A percentile compares a stretch with the other conserved stretches of the same genome.
Conservation (phyloP, 2,329 filamentous ascomycete species). For the Penicillium sp. region DNA sequence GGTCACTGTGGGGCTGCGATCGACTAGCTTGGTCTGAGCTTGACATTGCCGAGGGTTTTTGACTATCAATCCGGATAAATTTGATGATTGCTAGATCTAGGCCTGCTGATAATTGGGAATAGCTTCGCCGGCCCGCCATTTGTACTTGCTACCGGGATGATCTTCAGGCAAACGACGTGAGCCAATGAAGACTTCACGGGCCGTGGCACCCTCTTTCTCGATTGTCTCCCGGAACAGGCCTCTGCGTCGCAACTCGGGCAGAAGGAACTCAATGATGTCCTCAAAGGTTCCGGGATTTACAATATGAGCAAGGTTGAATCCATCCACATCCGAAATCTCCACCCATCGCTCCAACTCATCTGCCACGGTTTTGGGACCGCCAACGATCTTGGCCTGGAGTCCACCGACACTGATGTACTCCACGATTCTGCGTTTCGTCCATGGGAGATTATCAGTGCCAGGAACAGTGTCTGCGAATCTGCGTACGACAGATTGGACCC, state of each 20-base stretch:
- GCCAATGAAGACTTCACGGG: slow-evolving; percentile 7
- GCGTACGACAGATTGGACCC: slow-evolving; percentile 32
- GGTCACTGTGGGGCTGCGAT: neutral
- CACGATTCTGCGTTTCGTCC: slow-evolving; percentile 29
- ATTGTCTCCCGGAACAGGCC: neutral
- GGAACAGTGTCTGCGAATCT: slow-evolving; percentile 39
- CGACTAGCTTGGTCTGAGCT: neutral
- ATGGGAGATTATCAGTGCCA: slow-evolving; percentile 32
- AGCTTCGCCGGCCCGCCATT: slow-evolving; percentile 1
- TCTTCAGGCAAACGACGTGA: slow-evolving; percentile 3
- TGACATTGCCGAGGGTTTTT: neutral
- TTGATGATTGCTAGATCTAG: neutral
- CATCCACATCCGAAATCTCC: slow-evolving; percentile 22
- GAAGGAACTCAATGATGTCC: slow-evolving; percentile 23
- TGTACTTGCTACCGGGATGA: slow-evolving; percentile 8
- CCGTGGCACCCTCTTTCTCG: slow-evolving; percentile 6
- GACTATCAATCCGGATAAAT: too few species aligned
- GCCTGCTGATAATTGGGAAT: neutral
- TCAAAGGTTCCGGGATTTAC: slow-evolving; percentile 23
- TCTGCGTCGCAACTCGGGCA: slow-evolving; percentile 18
- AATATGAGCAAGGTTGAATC: slow-evolving; percentile 24
- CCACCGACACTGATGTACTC: slow-evolving; percentile 25
- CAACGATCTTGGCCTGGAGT: slow-evolving; percentile 5
- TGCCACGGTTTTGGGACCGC: slow-evolving; percentile 4
- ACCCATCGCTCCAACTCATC: slow-evolving; percentile 18